Evolutionary conservation across 1,139 yeast genomes (phyloP), one percentile per base, ranked within the genome.

Genomic region (Debaryomyces udenii): DNA sequence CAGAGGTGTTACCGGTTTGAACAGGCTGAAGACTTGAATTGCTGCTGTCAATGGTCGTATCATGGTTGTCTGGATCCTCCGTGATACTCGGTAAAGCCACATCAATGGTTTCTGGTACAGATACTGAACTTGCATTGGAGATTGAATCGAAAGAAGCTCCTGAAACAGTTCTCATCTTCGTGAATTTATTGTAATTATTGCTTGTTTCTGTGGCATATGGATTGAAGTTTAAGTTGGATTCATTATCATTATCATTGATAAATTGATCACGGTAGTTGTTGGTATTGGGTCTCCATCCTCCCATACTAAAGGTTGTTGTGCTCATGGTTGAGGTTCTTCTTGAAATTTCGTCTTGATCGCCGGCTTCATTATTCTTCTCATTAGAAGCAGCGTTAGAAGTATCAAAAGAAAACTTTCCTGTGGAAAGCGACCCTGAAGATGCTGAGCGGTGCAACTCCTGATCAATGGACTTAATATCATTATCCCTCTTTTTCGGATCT

Each of bases 261-360:
- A 78, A 78, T 42, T 72, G 74, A 46, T 76, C 81, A 39, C 83
- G 64, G 55, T 59, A 76, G 39, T 63, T 66, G 33, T 64, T 68
- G 9, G 81, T 76, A 46, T 76, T 70, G 3, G 82, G 82, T 44
- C 70, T 67, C 82, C 82, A 77, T 14, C 62, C 63, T 2, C 81
- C 82, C 66, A 77, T 65, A 44, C 66, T 73, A 51, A 76, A 56
- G 24, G 78, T 63, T 28, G 55, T 60, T 3, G 65, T 62, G 43
- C 74, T 68, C 60, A 62, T 59, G 3, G 73, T 64, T 1, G 76
- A 70, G 9, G 52, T 63, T 44, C 74, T 53, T 46, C 76, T 57
- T 5, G 56, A 35, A 17, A 48, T 40, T 16, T 48, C 43, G 4
- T 57, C 58, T 3, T 62, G 60, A 14, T 33, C 39, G 17, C 16